phyloP scores from a whole-genome alignment of 2,329 filamentous ascomycete genomes.

The Neonectria punicea region DNA sequence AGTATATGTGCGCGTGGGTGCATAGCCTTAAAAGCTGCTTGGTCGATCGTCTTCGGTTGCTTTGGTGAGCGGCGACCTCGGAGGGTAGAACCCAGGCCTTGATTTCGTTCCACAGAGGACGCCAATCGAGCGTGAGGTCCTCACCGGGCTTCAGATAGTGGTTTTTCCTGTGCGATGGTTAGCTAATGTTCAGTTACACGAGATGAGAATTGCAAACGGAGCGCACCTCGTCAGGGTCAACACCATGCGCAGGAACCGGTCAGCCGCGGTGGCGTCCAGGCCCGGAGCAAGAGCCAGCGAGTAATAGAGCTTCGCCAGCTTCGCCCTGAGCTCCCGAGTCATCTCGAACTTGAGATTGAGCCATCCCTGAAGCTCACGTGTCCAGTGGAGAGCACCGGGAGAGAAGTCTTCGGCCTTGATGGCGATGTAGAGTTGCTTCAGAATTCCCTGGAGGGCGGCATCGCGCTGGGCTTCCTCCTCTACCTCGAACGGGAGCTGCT shows the following conservation, averaged over 20 bases:
- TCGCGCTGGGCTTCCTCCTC: conserved; percentile 84
- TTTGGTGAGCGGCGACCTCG: conserved; percentile 77
- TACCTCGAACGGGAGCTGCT: conserved; percentile 87
- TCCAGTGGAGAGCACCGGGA: conserved; percentile 95
- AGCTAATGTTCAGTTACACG: conserved; percentile 19
- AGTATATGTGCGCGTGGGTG: conserved; percentile 90
- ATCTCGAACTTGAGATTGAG: conserved; percentile 97
- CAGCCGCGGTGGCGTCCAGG: conserved; percentile 81
- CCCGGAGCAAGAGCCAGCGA: conserved; percentile 92
- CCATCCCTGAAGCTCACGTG: conserved; percentile 94
- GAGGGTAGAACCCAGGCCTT: conserved; percentile 89
- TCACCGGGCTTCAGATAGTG: conserved; percentile 93
- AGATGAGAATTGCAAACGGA: conserved; percentile 30
- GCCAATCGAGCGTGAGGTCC: conserved; percentile 93
- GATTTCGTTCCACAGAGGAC: conserved; percentile 89
- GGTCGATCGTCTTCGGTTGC: conserved; percentile 63
- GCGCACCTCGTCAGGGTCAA: conserved; percentile 91
- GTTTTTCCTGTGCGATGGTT: conserved; percentile 73
- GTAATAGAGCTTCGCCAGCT: conserved; percentile 91
- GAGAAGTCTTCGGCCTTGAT: conserved; percentile 94
- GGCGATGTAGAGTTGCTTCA: conserved; percentile 93
- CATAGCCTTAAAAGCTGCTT: conserved; percentile 86
- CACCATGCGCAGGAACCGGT: conserved; percentile 97
- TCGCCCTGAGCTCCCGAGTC: conserved; percentile 82
- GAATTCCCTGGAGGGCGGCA: conserved; percentile 82